These are phyloP conservation scores for Erythrophleum fordii DNA, from an alignment of 306 rosid genomes.

Conservation along the genomic window DNA sequence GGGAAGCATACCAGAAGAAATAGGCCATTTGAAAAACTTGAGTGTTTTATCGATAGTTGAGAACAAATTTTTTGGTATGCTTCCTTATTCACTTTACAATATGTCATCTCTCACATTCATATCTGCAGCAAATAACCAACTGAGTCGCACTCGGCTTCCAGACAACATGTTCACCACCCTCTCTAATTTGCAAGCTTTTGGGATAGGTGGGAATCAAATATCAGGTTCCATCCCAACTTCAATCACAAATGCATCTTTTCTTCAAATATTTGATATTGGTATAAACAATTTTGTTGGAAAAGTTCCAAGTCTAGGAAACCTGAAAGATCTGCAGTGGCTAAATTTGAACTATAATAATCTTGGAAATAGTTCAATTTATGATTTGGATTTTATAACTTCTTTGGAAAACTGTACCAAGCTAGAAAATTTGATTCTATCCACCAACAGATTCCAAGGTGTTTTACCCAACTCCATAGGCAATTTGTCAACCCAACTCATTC, in stretches of 20 bases:
- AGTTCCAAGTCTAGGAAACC: background rate
- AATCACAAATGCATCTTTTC: conserved; percentile 12
- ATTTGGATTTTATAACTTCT: conserved; percentile 15
- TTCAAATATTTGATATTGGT: background rate
- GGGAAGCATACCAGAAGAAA: conserved; percentile 25
- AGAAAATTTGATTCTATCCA: background rate
- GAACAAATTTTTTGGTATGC: conserved; percentile 24
- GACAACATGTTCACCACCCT: conserved; percentile 20
- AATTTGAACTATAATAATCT: background rate
- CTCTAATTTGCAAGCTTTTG: background rate
- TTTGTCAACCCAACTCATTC: background rate
- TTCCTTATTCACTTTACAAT: conserved; percentile 42
- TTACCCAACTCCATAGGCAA: conserved; percentile 13
- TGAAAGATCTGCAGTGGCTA: background rate
- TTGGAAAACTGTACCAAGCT: conserved; percentile 2
- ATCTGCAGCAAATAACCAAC: background rate
- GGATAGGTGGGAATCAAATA: background rate
- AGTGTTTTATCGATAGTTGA: background rate
- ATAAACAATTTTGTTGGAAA: background rate
- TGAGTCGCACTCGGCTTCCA: conserved; percentile 15
- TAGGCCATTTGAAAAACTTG: background rate
- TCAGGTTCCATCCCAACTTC: background rate
- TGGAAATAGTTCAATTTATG: background rate
- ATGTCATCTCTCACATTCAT: conserved; percentile 11
- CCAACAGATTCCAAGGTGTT: conserved; percentile 3